These are phyloP conservation scores for Arachis hypogaea DNA, from an alignment of 306 rosid species.

Conservation along the genomic window DNA sequence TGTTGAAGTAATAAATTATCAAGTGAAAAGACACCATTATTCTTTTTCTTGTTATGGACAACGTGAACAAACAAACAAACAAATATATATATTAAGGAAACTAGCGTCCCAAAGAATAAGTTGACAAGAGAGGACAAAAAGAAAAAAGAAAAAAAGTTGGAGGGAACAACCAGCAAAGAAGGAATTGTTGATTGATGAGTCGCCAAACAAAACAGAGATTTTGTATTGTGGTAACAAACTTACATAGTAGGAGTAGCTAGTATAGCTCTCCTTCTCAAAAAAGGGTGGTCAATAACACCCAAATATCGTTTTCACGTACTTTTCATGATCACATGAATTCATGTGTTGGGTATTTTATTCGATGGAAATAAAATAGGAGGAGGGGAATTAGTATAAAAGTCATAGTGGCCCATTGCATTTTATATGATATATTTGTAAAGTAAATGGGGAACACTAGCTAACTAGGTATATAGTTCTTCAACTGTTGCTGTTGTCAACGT, in stretches of 20 bases:
- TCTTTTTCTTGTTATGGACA: too few species aligned
- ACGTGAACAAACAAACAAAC: too few species aligned
- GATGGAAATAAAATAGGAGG: background rate
- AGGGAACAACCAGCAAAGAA: background rate
- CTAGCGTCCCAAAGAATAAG: too few species aligned
- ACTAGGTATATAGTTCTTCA: background rate
- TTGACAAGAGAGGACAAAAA: background rate
- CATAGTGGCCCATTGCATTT: slow-evolving; percentile 31
- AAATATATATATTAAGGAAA: too few species aligned
- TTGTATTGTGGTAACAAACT: background rate
- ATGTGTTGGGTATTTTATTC: background rate
- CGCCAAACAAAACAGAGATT: slow-evolving; percentile 2
- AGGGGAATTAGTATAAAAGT: background rate
- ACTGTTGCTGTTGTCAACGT: background rate
- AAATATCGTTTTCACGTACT: slow-evolving; percentile 60
- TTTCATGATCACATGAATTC: slow-evolving; percentile 38
- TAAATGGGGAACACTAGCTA: slow-evolving; percentile 46
- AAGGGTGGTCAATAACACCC: slow-evolving; percentile 30
- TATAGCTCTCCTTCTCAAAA: slow-evolving; percentile 32
- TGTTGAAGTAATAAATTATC: too few species aligned
- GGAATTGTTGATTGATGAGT: background rate
- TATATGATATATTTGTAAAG: slow-evolving; percentile 30
- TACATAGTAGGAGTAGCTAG: background rate
- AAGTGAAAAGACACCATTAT: too few species aligned
- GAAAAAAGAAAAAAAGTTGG: background rate